Evolutionary conservation across 106 monocot species (phyloP).

Genomic region (Dendrobium officinale): DNA sequence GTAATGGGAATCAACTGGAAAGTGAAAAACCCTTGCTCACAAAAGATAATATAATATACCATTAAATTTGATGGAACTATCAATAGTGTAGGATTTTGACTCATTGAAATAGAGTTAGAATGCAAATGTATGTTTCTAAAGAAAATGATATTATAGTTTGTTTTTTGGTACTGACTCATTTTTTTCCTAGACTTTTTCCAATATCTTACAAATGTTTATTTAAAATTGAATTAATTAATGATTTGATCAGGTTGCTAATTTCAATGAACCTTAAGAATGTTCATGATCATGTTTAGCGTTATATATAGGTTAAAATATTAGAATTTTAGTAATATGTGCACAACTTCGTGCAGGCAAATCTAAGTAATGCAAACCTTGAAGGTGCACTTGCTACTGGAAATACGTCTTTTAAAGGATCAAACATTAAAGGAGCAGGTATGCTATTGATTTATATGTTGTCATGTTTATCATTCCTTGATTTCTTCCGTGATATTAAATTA

Average conservation of each 20-base stretch:
- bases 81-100: too few relatives aligned
- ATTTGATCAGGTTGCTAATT: background rate
- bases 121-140: too few relatives aligned
- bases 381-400: slow-evolving; percentile 92
- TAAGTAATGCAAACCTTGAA: slow-evolving; percentile 89
- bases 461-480: background rate
- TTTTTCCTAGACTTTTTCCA: too few relatives aligned
- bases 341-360: slow-evolving; percentile 51
- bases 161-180: too few relatives aligned
- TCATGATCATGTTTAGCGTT: background rate
- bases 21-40: too few relatives aligned
- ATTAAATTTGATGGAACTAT: too few relatives aligned
- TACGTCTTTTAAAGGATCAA: slow-evolving; percentile 85
- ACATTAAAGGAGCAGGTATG: slow-evolving; percentile 74
- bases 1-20: too few relatives aligned
- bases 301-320: background rate
- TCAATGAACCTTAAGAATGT: background rate
- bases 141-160: too few relatives aligned
- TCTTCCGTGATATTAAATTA: background rate
- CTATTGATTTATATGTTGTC: background rate
- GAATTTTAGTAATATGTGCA: background rate
- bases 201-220: background rate
- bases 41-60: too few relatives aligned
- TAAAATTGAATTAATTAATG: background rate
- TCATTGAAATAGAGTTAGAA: too few relatives aligned